Evolutionary conservation across 2,329 filamentous ascomycete species (phyloP), one percentile per base, ranked within the genome.

Genomic region (Cercospora janseana): DNA sequence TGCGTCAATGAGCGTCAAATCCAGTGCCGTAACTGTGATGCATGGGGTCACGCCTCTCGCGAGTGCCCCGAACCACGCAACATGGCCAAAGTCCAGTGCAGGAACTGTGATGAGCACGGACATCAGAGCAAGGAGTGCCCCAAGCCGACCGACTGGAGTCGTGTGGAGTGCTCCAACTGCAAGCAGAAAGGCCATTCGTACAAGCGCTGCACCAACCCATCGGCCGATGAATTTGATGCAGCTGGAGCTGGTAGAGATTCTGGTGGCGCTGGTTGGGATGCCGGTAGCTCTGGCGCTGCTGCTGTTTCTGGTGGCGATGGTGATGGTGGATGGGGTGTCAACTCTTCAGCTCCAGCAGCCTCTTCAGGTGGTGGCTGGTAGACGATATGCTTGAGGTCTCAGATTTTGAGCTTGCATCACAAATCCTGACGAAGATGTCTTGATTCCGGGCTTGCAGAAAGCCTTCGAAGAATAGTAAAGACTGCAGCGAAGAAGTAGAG

Each of bases 61-160:
- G 82, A 86, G 61, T 87, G 83, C 63, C 82, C 85, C 32, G 24
- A 47, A 13, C 82, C 78, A 12, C 75, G 76, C 49, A 78, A 79
- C 52, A 64, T 73, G 74, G 57, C 61, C 45, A 72, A 71, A 61
- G 69, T 71, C 65, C 75, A 64, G 73, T 74, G 75, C 60, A 68
- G 64, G 49, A 74, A 75, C 64, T 78, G 76, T 55, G 67, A 67
- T 9, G 66, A 74, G 51, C 51, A 52, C 7, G 62, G 61, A 4
- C 62, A 64, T 49, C 51, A 37, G 4, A 24, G 48, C 32, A 40
- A 34, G 21, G 40, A 46, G 15, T 53, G 51, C 41, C 32, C 45
- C 7, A 15, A 40, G 40, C 40, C 46, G 2, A 60, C 59, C 12
- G 61, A 65, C 45, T 66, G 73, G 74, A 58, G 63, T 24, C 71